Evolutionary conservation across 2,329 filamentous ascomycete species (phyloP), one percentile per base, ranked within the genome.

Genomic region (Lasiodiplodia gonubiensis): DNA sequence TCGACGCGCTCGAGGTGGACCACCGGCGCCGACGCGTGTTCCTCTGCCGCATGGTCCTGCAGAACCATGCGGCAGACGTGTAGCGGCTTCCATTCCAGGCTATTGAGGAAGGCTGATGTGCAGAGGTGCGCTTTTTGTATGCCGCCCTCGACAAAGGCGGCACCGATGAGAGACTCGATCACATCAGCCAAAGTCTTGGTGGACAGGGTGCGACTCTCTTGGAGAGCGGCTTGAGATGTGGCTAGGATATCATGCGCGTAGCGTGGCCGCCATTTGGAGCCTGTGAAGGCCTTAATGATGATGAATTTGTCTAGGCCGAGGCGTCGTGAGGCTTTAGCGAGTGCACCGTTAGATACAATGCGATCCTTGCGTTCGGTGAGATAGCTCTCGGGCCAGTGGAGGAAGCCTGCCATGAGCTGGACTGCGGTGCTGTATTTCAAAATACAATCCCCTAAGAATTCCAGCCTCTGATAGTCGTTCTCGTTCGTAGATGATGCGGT

Each of bases 111-210:
- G 3, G 84, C 82, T 55, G 74, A 68, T 14, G 95, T 84, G 75
- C 90, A 93, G 2, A 79, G 72, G 18, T 90, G 78, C 0, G 90
- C 90, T 70, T 87, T 89, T 0, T 80, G 57, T 16, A 91, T 80
- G 0, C 91, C 91, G 1, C 92, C 91, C 64, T 92, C 86, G 1
- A 91, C 69, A 72, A 86, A 93, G 0, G 91, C 86, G 0, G 89
- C 91, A 0, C 93, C 94, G 23, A 97, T 90, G 0, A 97, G 82
- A 0, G 94, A 87, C 75, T 98, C 94, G 0, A 97, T 86, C 0
- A 97, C 89, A 73, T 98, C 94, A 3, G 94, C 94, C 8, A 97
- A 85, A 0, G 87, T 87, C 75, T 98, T 98, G 1, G 88, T 90
- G 0, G 92, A 90, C 37, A 64, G 23, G 1, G 39, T 16, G 12